Evolutionary conservation across 441 rosid species (phyloP), one percentile per base, ranked within the genome.

Genomic region (Jatropha podagrica): DNA sequence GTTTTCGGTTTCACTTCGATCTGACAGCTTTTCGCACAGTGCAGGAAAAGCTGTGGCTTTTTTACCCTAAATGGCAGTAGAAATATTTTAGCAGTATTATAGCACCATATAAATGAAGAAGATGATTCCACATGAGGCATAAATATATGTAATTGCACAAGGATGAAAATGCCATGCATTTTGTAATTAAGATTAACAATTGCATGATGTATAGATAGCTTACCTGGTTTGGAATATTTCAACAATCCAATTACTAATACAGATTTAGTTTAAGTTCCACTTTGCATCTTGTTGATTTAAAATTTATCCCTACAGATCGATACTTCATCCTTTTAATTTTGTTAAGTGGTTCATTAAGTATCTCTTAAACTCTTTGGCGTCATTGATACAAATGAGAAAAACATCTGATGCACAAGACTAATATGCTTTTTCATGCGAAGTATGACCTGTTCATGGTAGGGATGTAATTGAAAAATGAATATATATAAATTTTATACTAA

Each of bases 21-120:
- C 98, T 0, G 94, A 87, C 71, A 93, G 79, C 86, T 91, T 93
- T 76, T 78, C 76, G 79, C 99, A 91, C 90, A 95, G 55, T 61
- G 95, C 80, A 15, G 98, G 99, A 83, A 86, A 93, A 2, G 97
- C 92, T 44, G 97, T 95, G 14, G 95, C 98, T 76, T 92, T 95
- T 82, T 95, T 95, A 75, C 96, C 99, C 99, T 95, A 70, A 9
- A 79, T 32, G 70, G 11, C 27, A 51, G 49, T 41, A 61, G 12
- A 72, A 77, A 15, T 27, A 18, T 17, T 44, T 20, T n/a, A 23
- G 23, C 51, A 46, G 54, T 32, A 20, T 13, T 38, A 73, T 10
- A 52, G 42, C 55, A 27, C 0, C 2, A 3, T 44, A 46, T n/a
- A 3, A 14, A 4, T 0, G 7, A 71, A 20, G 5, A 12, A 54